These are phyloP conservation scores for Coemansia biformis DNA, from an alignment of 192 early-diverging fungal genomes.

Conservation along the genomic window DNA sequence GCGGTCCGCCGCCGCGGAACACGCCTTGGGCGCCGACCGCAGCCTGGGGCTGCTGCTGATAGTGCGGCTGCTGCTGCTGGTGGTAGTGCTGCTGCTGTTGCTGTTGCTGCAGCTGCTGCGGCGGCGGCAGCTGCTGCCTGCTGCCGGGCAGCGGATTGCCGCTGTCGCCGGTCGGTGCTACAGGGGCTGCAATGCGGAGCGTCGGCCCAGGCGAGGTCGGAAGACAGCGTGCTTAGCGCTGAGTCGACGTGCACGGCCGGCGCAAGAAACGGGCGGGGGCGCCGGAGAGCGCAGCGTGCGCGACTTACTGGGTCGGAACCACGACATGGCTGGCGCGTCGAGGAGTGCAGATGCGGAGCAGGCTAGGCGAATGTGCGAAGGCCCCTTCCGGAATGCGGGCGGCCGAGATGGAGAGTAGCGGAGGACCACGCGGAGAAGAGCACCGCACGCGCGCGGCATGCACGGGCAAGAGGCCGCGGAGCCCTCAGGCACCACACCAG, in stretches of 20 bases:
- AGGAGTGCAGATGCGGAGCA: too few relatives aligned
- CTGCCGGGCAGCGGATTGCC: conserved; percentile 15
- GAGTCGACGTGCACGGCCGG: too few relatives aligned
- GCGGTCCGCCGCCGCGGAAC: conserved; percentile 14
- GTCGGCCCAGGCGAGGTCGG: too few relatives aligned
- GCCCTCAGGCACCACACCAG: too few relatives aligned
- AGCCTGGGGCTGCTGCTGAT: conserved; percentile 10
- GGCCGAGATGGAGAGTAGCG: too few relatives aligned
- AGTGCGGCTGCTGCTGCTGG: conserved; percentile 17
- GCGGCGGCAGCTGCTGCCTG: conserved; percentile 30
- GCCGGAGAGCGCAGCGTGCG: not conserved
- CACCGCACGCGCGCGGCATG: not conserved
- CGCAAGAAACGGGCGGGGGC: not conserved
- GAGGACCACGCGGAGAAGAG: too few relatives aligned
- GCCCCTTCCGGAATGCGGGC: not conserved
- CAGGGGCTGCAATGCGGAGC: not conserved
- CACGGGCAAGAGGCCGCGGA: too few relatives aligned
- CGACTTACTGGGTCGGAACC: conserved; percentile 48
- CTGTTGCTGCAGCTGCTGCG: conserved; percentile 10
- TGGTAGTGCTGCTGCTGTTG: conserved; percentile 16
- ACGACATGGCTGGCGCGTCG: conserved; percentile 29
- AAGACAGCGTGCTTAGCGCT: too few relatives aligned
- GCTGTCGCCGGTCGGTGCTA: conserved; percentile 21
- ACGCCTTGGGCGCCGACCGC: conserved; percentile 3
- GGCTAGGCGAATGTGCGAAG: not conserved